Base-by-base conservation (phyloP, 345 rosid genomes). In the Fremontodendron californicum region DNA sequence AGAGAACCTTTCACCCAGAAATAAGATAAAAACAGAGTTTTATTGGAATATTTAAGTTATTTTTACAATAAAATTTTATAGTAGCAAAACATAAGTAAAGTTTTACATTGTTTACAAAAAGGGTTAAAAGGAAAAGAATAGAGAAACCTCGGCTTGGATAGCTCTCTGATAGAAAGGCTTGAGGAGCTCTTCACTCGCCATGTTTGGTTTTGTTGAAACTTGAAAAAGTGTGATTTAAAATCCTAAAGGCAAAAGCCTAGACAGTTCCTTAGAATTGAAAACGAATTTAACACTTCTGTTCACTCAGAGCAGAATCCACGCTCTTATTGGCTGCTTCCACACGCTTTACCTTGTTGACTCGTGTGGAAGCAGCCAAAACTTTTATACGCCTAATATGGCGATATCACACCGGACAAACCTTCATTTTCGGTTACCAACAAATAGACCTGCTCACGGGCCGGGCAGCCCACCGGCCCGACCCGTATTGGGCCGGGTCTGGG, bases 181-280 rank as follows among this genome's bases (percentile, higher is more conserved):
- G 48, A 66, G 79, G 54, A 54, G 29, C 21, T 68, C 75, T 68
- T 68, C 52, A 25, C 2, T 67, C 72, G 72, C 54, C 72, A 67
- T 67, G 35, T 43, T 43, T 42, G 12, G 25, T 10, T 19, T 33
- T 8, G 16, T 66, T 39, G 18, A 37, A 64, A 9, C 27, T 11
- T 42, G n/a, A n/a, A 29, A 40, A 40, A 40, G 13, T 66, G 51
- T 4, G 0, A 21, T 42, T 40, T 42, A n/a, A 66, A 66, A 66
- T 49, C 48, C 48, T 65, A 65, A n/a, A n/a, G n/a, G n/a, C n/a
- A 19, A 51, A 1, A n/a, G n/a, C n/a, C 3, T 11, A 9, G 13
- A 3, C 2, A 43, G 9, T 13, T 10, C 48, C 11, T 11, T 2
- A 11, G 48, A 43, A 43, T 9, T 19, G 60, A 21, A 52, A n/a